A percentile compares a stretch with the other conserved stretches of the same genome.
These are phyloP conservation scores for Dendrobium officinale DNA, from an alignment of 106 monocot genomes.

Conservation along the genomic window DNA sequence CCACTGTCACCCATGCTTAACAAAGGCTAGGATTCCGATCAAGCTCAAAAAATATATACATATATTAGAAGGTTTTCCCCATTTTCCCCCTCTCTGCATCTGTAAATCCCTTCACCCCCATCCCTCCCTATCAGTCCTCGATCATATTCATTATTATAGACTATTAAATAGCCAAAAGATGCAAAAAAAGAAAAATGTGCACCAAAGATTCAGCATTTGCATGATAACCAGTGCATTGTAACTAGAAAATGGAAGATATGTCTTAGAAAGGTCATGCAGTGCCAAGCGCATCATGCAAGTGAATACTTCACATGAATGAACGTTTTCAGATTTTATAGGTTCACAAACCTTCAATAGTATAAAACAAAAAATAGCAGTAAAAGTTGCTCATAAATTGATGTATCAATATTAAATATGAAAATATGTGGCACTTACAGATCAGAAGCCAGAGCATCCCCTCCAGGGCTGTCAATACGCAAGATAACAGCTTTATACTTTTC, in stretches of 20 bases:
- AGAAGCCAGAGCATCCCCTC: constrained; percentile 97
- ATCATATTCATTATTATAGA: not conserved
- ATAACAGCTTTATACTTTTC: constrained; percentile 82
- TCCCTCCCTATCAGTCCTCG: not conserved
- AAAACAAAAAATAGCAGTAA: not conserved
- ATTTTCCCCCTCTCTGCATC: no score
- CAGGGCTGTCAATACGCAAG: constrained; percentile 93
- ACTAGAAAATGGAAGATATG: not conserved
- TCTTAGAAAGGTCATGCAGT: not conserved
- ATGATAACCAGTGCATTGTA: not conserved
- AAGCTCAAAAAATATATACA: no score
- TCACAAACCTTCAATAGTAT: not conserved
- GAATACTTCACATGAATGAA: not conserved
- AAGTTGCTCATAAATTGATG: not conserved
- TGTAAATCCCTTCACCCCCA: no score
- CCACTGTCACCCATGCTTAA: no score
- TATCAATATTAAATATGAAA: not conserved
- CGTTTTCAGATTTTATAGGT: not conserved
- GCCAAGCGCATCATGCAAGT: not conserved
- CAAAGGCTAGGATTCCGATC: no score
- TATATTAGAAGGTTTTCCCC: no score
- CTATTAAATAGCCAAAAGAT: not conserved
- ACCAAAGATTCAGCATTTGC: not conserved
- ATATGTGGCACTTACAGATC: constrained; percentile 68
- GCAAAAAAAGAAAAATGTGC: not conserved